Evolutionary conservation across 2,329 filamentous ascomycete genomes (phyloP), one percentile per base, ranked within the genome.

Genomic region (Saccharata proteae): DNA sequence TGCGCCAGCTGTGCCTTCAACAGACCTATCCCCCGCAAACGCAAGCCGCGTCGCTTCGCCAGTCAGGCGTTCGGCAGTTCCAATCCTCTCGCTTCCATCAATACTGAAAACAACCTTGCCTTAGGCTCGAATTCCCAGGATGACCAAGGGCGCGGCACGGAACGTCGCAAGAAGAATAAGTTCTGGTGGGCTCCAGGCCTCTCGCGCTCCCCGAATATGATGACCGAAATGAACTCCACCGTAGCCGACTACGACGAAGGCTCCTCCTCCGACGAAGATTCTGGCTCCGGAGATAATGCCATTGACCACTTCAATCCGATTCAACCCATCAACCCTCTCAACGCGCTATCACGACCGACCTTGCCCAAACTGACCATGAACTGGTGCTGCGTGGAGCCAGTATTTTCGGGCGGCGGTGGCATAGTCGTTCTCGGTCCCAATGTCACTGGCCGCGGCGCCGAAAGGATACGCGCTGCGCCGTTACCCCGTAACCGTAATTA

Each of bases 121-220:
- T 21, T 20, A 6, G 14, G 12, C 14, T 8, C 17, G 17, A 29
- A n/a, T 29, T 15, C 20, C 18, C 30, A 22, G 9, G 30, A 26
- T 16, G 26, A 33, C 16, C 26, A 31, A 8, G 23, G 24, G 23
- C n/a, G n/a, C n/a, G n/a, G n/a, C n/a, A n/a, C n/a, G n/a, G n/a
- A n/a, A n/a, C n/a, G n/a, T n/a, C n/a, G n/a, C n/a, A 35, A 30
- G 12, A 26, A 38, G n/a, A 43, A 43, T n/a, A 47, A 61, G 28
- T 64, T 67, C 38, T 74, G 69, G 69, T 74, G 69, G 69, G 68
- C 69, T 3, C 68, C 68, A 2, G 65, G 65, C n/a, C 62, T 63
- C 5, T 58, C 56, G 9, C 57, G 62, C 26, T 71, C 67, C 9
- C 69, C 69, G 2, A 71, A 70, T 38, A 55, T 66, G n/a, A 73